Evolutionary conservation across 176 grass and related monocot species (phyloP).

Genomic region (Carex scoparia): DNA sequence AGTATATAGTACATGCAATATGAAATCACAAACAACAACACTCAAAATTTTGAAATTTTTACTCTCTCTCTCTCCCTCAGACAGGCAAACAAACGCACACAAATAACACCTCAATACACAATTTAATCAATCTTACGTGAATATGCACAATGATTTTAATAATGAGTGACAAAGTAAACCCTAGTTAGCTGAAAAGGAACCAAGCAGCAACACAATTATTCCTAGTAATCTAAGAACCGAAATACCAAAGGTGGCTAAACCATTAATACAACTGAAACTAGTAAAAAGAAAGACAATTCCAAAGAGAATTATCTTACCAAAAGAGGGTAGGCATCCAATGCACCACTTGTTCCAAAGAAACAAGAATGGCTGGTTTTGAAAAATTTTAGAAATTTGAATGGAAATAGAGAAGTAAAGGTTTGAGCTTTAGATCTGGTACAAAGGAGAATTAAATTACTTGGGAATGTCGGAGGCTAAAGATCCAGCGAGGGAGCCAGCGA

Average conservation of each 20-base stretch:
- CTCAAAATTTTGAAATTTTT: not conserved
- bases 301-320: constrained; percentile 4
- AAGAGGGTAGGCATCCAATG: not conserved
- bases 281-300: not conserved
- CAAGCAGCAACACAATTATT: not conserved
- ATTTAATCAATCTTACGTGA: constrained; percentile 3
- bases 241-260: not conserved
- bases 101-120: not conserved
- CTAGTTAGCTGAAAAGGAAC: not conserved
- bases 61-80: not conserved
- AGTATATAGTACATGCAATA: constrained; percentile 9
- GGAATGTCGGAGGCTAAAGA: not conserved
- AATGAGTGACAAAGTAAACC: constrained; percentile 2
- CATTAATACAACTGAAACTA: not conserved
- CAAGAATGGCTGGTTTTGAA: not conserved
- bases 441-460: not conserved
- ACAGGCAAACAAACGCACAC: not conserved
- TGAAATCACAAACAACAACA: not conserved
- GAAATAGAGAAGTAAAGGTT: not conserved
- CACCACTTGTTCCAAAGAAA: not conserved
- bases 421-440: constrained; percentile 2
- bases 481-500: not conserved
- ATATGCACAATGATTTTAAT: not conserved
- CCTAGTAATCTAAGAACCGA: not conserved
- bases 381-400: not conserved